Percentiles rank a stretch among this genome's conserved stretches.
Conservation (phyloP, 23 red algal species). For the Chondrus crispus region DNA sequence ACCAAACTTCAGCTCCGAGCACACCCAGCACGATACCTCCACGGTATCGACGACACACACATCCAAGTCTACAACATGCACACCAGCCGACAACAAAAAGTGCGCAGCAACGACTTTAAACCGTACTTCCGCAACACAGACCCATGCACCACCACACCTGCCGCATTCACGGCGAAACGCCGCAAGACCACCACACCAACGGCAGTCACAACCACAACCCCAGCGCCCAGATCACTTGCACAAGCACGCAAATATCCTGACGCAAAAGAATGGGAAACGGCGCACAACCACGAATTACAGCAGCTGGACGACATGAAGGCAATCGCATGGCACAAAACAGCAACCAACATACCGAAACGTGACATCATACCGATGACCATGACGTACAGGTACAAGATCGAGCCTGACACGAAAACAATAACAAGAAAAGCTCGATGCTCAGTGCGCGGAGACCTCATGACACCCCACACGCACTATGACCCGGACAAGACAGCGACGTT, state of each 20-base stretch:
- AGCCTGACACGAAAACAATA: not conserved
- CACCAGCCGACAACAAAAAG: not conserved
- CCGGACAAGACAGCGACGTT: not conserved
- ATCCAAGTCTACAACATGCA: not conserved
- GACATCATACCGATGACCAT: not conserved
- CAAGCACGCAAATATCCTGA: not conserved
- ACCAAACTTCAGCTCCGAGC: not conserved
- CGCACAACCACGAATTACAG: not conserved
- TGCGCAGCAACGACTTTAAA: slow-evolving; percentile 11
- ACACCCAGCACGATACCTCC: not conserved
- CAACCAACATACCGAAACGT: not conserved
- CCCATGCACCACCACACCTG: not conserved
- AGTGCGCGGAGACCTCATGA: not conserved
- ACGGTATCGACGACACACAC: not conserved
- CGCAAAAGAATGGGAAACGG: not conserved
- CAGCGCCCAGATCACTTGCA: not conserved
- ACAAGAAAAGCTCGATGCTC: not conserved
- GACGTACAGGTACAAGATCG: not conserved
- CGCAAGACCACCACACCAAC: not conserved
- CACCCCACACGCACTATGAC: not conserved
- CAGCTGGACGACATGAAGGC: not conserved
- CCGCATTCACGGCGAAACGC: slow-evolving; percentile 4
- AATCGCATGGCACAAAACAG: not conserved
- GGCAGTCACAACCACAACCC: not conserved
- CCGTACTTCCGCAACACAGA: slow-evolving; percentile 12